Evolutionary conservation across 768 basidiomycete species (phyloP), one percentile per base, ranked within the genome.

Genomic region (Gelatoporia subvermispora): DNA sequence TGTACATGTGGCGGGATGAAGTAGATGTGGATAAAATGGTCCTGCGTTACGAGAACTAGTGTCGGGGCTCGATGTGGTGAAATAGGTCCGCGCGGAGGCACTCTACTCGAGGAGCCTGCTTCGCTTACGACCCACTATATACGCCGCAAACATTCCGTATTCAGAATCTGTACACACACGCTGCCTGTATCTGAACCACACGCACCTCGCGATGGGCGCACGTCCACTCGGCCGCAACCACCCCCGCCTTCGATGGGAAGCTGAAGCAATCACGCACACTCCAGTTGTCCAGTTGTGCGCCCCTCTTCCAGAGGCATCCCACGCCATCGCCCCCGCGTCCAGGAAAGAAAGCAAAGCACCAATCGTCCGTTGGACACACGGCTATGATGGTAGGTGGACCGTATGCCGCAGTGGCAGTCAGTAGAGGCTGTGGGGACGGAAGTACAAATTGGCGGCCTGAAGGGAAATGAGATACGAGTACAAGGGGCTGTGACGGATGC

Each of bases 281-380:
- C 84, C 88, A 90, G 23, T 59, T 70, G 54, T 90, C 84, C 24
- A 85, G 65, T 51, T 80, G 79, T 10, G 68, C 49, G 2, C 74
- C 81, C 25, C 77, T 74, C 41, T 69, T 72, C 85, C 87, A 90
- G 15, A 88, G 54, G 59, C 86, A 85, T 11, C 75, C 79, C 37
- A 77, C 63, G 10, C 85, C 84, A 50, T 81, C 79, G 1, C 66
- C 62, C 21, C 73, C 74, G 24, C 68, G 68, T 35, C 81, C 72
- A 10, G 86, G 85, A 59, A 85, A 89, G 59, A 82, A 90, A 1
- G 85, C 86, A 57, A 88, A 88, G 4, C 90, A 60, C 79, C 77
- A 84, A 41, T 74, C 71, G 51, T 82, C 79, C 23, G 68, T 68
- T 2, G 83, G 73, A 4, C 81, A 76, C 17, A 80, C 72, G 7